These are phyloP conservation scores for Podospora tetraspora DNA, from an alignment of 495 filamentous ascomycete genomes.

Conservation along the genomic window DNA sequence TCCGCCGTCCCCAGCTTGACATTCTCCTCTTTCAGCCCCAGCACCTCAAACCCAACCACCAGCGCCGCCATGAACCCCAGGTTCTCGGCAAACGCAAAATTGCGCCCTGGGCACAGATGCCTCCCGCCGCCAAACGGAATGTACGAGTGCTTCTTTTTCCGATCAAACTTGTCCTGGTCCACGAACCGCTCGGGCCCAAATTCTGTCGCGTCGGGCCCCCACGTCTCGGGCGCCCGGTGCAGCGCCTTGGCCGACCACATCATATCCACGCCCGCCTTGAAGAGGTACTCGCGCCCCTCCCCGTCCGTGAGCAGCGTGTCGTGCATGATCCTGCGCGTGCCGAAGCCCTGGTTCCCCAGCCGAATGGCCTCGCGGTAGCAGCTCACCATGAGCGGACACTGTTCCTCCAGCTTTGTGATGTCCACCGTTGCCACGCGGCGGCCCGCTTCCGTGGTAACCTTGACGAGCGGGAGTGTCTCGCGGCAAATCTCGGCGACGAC, in stretches of 20 bases:
- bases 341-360: constrained; percentile 13
- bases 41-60: constrained; percentile 37
- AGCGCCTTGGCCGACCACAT: constrained; percentile 23
- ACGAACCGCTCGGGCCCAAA: constrained; percentile 34
- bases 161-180: constrained; percentile 15
- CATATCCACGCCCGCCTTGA: constrained; percentile 32
- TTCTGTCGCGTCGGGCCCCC: constrained; percentile 26
- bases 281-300: constrained; percentile 24
- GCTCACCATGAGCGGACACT: constrained; percentile 17
- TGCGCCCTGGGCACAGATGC: constrained; percentile 42
- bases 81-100: constrained; percentile 43
- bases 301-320: constrained; percentile 30
- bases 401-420: constrained; percentile 9
- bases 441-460: neutral
- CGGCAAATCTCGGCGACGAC: constrained; percentile 9
- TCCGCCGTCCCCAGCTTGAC: constrained; percentile 14
- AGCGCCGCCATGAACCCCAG: constrained; percentile 33
- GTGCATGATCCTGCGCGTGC: constrained; percentile 21
- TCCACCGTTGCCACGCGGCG: neutral
- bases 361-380: constrained; percentile 24
- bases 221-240: constrained; percentile 24
- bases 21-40: constrained; percentile 6
- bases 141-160: constrained; percentile 25
- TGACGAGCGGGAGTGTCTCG: constrained; percentile 9
- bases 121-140: constrained; percentile 43